Evolutionary conservation across 2,329 filamentous ascomycete genomes (phyloP), one percentile per base, ranked within the genome.

Genomic region (Fusarium sp.): DNA sequence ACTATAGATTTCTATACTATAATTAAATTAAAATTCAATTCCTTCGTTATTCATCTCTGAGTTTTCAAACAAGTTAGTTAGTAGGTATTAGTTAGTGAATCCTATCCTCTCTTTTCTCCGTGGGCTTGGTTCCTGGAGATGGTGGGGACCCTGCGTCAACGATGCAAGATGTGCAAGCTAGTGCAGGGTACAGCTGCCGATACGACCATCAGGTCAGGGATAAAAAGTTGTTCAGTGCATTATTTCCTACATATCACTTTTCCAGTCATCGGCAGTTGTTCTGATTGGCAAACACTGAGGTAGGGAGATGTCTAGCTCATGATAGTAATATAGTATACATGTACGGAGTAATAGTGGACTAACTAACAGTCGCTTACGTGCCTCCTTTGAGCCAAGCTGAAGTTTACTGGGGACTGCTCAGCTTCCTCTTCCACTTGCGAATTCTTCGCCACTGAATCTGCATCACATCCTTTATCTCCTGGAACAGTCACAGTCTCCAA

Each of bases 131-230:
- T 26, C 35, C 35, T 13, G 24, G 57, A 55, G 48, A 48, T 56
- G 12, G 33, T 66, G 41, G 55, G 59, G 56, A 57, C 72, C 71
- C 71, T 74, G 71, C 71, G 33, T 69, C n/a, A 47, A 31, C 18
- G 33, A 33, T 33, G 33, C 33, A 33, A 33, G 33, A 36, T 70
- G 47, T 39, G n/a, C 28, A 69, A 28, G 38, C 66, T 70, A 70
- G 54, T 70, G 66, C 58, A 68, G 55, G 51, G 35, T 36, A 36
- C 28, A 67, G 64, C 39, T 35, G 17, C 38, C 31, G 44, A 24
- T 51, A 35, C 38, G 20, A 39, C 15, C 20, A 49, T 31, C 35
- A 26, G 60, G 42, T 22, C 22, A 72, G 63, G 69, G 68, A 67
- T 72, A 48, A 55, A 39, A 18, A 45, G 15, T 18, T 35, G 31